phyloP scores from a whole-genome alignment of 345 rosid genomes.

The Lenwebbia sp. region DNA sequence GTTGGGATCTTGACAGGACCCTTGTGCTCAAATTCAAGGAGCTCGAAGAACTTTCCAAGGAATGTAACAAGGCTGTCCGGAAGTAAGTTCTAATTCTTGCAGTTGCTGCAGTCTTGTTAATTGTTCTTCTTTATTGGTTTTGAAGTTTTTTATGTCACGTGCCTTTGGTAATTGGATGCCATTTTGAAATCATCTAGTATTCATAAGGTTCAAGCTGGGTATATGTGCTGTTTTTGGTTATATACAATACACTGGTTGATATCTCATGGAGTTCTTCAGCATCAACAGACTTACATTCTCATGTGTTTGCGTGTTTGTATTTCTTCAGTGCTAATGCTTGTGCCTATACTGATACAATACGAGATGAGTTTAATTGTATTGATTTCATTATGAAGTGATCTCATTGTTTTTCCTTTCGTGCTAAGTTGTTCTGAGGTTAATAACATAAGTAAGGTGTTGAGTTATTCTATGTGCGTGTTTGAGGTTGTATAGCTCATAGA shows the following conservation, averaged over 20 bases:
- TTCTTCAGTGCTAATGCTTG: not conserved
- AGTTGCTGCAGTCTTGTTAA: not conserved
- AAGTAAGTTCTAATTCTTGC: conserved; percentile 18
- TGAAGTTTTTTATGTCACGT: not conserved
- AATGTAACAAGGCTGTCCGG: conserved; percentile 65
- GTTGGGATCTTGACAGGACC: conserved; percentile 57
- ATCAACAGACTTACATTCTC: not conserved
- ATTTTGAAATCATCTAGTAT: not conserved
- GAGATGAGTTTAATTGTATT: not conserved
- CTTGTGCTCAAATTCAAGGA: conserved; percentile 47
- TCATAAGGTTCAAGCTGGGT: not conserved
- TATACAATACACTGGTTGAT: not conserved
- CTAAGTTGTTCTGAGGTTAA: not conserved
- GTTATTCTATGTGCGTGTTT: not conserved
- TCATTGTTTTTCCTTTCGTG: not conserved
- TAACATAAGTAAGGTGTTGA: not conserved
- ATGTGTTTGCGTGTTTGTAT: not conserved
- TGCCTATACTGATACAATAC: not conserved
- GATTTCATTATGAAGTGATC: not conserved
- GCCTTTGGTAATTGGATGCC: not conserved
- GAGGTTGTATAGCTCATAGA: not conserved
- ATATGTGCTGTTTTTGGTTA: not conserved
- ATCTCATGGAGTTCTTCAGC: not conserved
- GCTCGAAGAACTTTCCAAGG: conserved; percentile 52
- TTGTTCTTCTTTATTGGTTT: not conserved